These are phyloP conservation scores for Penicillium tannophilum DNA, from an alignment of 495 filamentous ascomycete genomes.

Conservation along the genomic window DNA sequence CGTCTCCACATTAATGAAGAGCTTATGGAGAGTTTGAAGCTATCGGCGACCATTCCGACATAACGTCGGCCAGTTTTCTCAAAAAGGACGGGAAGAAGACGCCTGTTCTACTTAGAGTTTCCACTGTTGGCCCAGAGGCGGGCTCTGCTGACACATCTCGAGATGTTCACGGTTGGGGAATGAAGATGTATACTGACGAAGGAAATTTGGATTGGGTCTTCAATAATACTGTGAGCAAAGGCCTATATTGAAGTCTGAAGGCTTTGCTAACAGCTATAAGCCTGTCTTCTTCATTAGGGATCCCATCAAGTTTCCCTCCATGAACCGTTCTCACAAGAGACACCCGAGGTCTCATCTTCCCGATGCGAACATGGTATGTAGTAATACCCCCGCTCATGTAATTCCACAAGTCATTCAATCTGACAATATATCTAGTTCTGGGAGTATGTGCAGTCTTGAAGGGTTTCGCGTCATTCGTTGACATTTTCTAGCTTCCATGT, in stretches of 20 bases:
- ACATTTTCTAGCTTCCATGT: constrained; percentile 46
- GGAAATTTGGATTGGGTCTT: constrained; percentile 67
- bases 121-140: constrained; percentile 65
- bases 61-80: constrained; percentile 43
- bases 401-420: not conserved
- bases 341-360: constrained; percentile 48
- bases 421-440: constrained; percentile 32
- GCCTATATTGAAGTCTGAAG: no score
- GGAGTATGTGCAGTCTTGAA: constrained; percentile 61
- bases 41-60: constrained; percentile 53
- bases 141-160: constrained; percentile 68
- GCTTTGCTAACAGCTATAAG: constrained; percentile 7
- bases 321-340: constrained; percentile 56
- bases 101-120: constrained; percentile 59
- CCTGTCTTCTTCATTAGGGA: constrained; percentile 58
- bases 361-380: constrained; percentile 52
- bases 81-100: constrained; percentile 64
- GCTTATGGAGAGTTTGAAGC: constrained; percentile 62
- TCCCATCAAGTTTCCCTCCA: constrained; percentile 57
- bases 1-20: not conserved
- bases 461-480: constrained; percentile 19
- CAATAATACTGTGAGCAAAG: constrained; percentile 36
- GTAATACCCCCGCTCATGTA: not conserved
- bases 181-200: constrained; percentile 80
- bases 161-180: constrained; percentile 66